Conservation (phyloP, 495 filamentous ascomycete genomes). For the Aspergillus nidulans region DNA sequence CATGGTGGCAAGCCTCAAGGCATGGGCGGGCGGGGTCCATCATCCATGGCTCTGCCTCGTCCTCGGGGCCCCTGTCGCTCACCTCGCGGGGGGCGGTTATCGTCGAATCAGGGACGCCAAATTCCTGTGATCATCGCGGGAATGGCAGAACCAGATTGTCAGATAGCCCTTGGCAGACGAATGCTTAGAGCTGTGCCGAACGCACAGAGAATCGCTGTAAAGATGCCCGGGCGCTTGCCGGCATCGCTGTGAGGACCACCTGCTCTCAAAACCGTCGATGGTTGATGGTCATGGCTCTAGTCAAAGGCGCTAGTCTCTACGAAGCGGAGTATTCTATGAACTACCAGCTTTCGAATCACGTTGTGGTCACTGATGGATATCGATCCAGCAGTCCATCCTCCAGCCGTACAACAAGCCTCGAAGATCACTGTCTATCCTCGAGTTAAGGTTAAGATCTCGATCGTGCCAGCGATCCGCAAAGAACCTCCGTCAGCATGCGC, state of each 20-base stretch:
- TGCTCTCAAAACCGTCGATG: too few relatives aligned
- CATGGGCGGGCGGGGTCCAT: neutral
- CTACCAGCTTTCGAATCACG: too few relatives aligned
- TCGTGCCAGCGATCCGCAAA: slow-evolving; percentile 1
- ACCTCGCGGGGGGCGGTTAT: neutral
- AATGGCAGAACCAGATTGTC: too few relatives aligned
- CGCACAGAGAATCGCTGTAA: neutral
- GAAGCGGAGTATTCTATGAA: too few relatives aligned
- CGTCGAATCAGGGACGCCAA: slow-evolving; percentile 1
- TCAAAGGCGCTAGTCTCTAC: too few relatives aligned
- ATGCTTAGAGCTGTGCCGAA: slow-evolving; percentile 9
- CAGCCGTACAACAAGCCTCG: slow-evolving; percentile 5
- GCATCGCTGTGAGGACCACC: too few relatives aligned
- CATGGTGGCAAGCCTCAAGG: neutral
- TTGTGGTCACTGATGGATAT: too few relatives aligned
- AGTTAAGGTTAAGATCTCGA: slow-evolving; percentile 11
- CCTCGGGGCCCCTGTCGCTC: slow-evolving; percentile 8
- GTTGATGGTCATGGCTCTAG: neutral
- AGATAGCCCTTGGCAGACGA: slow-evolving; percentile 4
- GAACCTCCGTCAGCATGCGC: neutral
- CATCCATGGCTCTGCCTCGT: neutral
- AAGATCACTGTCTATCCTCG: slow-evolving; percentile 4
- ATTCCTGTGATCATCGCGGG: neutral
- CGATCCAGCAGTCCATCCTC: too few relatives aligned
- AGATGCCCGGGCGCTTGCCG: neutral